Evolutionary conservation across 805 yeast genomes (phyloP).

Genomic region (Kuraishia borneana): DNA sequence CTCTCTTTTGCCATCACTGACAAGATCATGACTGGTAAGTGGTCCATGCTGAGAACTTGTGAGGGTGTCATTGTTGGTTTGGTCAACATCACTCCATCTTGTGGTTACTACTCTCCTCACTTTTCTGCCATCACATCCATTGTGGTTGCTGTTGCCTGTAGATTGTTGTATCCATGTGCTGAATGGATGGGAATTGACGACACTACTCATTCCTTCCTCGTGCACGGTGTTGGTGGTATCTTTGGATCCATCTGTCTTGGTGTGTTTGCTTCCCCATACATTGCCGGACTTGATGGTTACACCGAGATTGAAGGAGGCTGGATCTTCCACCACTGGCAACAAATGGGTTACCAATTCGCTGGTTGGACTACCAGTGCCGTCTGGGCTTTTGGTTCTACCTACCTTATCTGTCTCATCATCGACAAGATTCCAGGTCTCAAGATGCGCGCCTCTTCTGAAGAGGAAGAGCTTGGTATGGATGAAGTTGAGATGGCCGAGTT

Average conservation of each 20-base stretch:
- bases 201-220: slow-evolving; percentile 52
- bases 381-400: slow-evolving; percentile 34
- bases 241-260: slow-evolving; percentile 76
- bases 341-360: slow-evolving; percentile 34
- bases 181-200: slow-evolving; percentile 76
- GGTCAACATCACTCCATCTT: slow-evolving; percentile 91
- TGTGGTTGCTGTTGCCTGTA: slow-evolving; percentile 68
- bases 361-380: slow-evolving; percentile 27
- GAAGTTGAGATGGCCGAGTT: slow-evolving; percentile 38
- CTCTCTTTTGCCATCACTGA: slow-evolving; percentile 79
- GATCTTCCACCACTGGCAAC: slow-evolving; percentile 35
- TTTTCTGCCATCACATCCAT: slow-evolving; percentile 77
- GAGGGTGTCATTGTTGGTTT: slow-evolving; percentile 88
- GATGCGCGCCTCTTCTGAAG: slow-evolving; percentile 31
- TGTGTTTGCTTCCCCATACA: slow-evolving; percentile 59
- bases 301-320: slow-evolving; percentile 73
- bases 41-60: slow-evolving; percentile 87
- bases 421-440: slow-evolving; percentile 40
- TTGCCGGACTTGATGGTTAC: slow-evolving; percentile 64
- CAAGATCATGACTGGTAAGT: slow-evolving; percentile 56
- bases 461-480: slow-evolving; percentile 42
- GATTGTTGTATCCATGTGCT: slow-evolving; percentile 65
- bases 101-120: slow-evolving; percentile 53
- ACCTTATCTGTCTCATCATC: slow-evolving; percentile 30
- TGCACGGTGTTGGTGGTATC: slow-evolving; percentile 89